Conservation (phyloP, 169 alveolate species). For the Eimeria mitis region DNA sequence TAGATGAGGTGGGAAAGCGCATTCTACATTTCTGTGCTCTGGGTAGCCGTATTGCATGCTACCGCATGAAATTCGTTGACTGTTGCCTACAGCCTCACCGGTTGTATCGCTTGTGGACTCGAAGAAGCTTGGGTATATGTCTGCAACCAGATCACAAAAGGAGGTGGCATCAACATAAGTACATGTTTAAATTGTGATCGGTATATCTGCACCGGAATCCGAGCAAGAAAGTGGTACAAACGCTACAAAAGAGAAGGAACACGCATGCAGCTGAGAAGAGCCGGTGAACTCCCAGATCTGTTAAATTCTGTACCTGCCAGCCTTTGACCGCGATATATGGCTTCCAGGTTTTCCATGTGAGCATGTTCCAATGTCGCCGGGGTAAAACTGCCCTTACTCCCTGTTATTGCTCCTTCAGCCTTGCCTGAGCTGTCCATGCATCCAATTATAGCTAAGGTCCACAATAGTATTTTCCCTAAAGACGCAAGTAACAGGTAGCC, state of each 20-base stretch:
- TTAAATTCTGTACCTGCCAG: conserved; percentile 15
- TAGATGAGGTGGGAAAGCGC: not conserved
- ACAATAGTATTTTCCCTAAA: conserved; percentile 12
- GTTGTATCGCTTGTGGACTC: conserved; percentile 12
- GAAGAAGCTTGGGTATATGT: conserved; percentile 39
- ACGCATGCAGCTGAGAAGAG: not conserved
- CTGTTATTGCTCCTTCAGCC: not conserved
- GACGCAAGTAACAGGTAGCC: not conserved
- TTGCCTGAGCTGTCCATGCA: not conserved
- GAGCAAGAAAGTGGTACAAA: not conserved
- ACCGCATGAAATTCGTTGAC: not conserved
- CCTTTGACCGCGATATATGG: not conserved
- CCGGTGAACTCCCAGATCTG: too few species aligned
- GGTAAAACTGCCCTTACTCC: not conserved
- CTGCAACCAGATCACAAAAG: not conserved
- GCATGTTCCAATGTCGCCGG: not conserved
- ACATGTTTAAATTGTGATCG: not conserved
- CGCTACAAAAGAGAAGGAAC: not conserved
- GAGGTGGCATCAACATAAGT: not conserved
- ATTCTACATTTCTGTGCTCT: not conserved
- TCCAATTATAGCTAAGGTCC: conserved; percentile 54
- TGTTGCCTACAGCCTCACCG: not conserved
- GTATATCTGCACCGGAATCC: not conserved
- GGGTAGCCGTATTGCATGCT: not conserved
- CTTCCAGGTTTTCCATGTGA: not conserved